Evolutionary conservation across 73 alveolate species (phyloP), one percentile per base, ranked within the genome.

Genomic region (Tetrahymena thermophila): DNA sequence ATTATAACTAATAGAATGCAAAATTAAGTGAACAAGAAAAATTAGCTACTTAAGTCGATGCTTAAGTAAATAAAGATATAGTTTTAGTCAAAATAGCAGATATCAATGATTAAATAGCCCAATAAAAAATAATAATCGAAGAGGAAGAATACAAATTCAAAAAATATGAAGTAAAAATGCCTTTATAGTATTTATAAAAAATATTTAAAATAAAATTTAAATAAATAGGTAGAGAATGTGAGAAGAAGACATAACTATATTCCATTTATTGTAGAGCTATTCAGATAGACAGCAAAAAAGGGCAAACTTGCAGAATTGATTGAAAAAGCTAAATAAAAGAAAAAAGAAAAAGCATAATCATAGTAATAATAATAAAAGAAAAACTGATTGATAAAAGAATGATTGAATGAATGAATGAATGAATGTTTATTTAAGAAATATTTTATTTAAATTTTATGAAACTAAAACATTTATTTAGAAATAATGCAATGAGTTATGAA

Each of bases 231-330:
- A 23, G 96, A 94, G 37, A 94, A 94, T 56, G 43, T 56, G 34
- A 94, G 96, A 94, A 94, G 96, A 37, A 95, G 94, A 57, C 97
- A 95, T 55, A 95, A 95, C 94, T 95, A 95, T 85, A 89, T 95
- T 35, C 97, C 97, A 23, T 95, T 95, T 58, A 95, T 95, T 43
- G 38, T 95, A 21, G 97, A 95, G 93, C 83, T 95, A 43, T 95
- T 95, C 85, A 95, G 94, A 50, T 85, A 56, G 94, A 94, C 97
- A 42, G 40, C 93, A 44, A 28, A 94, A 95, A 95, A 95, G 94
- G 97, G 97, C n/a, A 31, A 95, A 56, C 83, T 95, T 31, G 97
- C 83, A 35, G 95, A 94, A 89, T 95, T 95, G 35, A n/a, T 95
- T 9, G 95, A 95, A 58, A 95, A 95, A 15, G 97, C 97, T 89